Evolutionary conservation across 306 rosid species (phyloP).

Genomic region (Psophocarpus tetragonolobus): DNA sequence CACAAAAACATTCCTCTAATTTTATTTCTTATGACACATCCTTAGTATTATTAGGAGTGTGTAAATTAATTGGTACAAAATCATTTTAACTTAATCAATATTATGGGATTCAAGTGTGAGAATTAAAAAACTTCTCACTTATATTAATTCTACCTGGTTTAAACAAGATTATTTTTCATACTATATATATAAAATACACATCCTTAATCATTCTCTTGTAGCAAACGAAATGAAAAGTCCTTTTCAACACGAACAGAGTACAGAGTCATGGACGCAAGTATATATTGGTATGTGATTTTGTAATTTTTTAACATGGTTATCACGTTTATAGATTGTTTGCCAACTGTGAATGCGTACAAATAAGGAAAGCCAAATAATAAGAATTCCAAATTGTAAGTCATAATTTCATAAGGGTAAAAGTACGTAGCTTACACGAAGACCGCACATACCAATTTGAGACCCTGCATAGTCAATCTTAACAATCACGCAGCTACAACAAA

Average conservation of each 20-base stretch:
- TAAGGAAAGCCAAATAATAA: slow-evolving; percentile 3
- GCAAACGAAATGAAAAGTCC: neutral
- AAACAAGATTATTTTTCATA: neutral
- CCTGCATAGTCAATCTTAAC: neutral
- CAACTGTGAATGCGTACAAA: slow-evolving; percentile 17
- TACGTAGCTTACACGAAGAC: neutral
- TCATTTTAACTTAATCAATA: no score
- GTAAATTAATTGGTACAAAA: no score
- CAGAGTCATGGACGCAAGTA: neutral
- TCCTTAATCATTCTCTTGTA: neutral
- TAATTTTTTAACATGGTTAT: neutral
- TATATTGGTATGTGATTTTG: neutral
- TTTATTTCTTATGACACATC: no score
- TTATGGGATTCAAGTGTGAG: no score
- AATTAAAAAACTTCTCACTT: no score
- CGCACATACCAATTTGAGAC: neutral
- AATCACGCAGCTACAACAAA: neutral
- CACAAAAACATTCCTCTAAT: neutral
- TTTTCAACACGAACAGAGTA: neutral
- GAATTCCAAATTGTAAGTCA: neutral
- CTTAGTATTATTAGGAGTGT: no score
- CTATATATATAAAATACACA: neutral
- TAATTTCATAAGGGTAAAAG: neutral
- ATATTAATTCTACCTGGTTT: neutral
- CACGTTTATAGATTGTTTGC: neutral